Evolutionary conservation across 2,329 filamentous ascomycete genomes (phyloP).

Genomic region (Epichloe aotearoae): DNA sequence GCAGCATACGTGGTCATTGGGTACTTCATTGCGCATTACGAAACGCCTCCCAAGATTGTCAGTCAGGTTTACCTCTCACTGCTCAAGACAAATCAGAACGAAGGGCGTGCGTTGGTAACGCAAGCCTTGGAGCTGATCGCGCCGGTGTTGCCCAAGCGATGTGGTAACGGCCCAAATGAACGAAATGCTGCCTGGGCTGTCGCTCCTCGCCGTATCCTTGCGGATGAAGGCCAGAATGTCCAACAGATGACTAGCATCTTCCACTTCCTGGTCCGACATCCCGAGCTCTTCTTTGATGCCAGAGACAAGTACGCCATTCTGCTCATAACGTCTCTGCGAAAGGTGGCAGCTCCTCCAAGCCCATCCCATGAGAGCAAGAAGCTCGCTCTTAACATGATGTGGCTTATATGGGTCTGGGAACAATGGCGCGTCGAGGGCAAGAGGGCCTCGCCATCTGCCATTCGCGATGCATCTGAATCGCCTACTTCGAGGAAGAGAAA

Average conservation of each 20-base stretch:
- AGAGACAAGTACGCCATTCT: constrained; percentile 80
- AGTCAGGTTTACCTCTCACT: constrained; percentile 89
- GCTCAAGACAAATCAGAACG: constrained; percentile 85
- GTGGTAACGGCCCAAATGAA: constrained; percentile 55
- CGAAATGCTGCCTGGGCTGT: constrained; percentile 77
- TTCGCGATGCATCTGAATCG: constrained; percentile 45
- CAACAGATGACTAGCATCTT: constrained; percentile 97
- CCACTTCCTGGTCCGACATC: constrained; percentile 86
- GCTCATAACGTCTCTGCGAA: constrained; percentile 78
- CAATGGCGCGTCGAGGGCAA: constrained; percentile 60
- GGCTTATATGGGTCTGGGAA: constrained; percentile 87
- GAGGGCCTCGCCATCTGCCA: constrained; percentile 14
- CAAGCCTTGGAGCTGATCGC: constrained; percentile 91
- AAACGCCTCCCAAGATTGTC: constrained; percentile 91
- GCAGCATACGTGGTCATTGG: constrained; percentile 93
- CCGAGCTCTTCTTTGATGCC: constrained; percentile 87
- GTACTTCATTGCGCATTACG: constrained; percentile 95
- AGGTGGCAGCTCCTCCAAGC: constrained; percentile 72
- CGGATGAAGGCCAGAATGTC: constrained; percentile 87
- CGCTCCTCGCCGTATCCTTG: constrained; percentile 77
- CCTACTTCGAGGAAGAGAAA: constrained; percentile 65
- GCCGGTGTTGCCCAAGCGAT: constrained; percentile 81
- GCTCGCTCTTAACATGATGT: constrained; percentile 80
- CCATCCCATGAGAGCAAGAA: constrained; percentile 87
- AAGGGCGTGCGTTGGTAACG: constrained; percentile 81